Conservation (phyloP, 1,284 basidiomycete genomes). For the Leccinum variabile region DNA sequence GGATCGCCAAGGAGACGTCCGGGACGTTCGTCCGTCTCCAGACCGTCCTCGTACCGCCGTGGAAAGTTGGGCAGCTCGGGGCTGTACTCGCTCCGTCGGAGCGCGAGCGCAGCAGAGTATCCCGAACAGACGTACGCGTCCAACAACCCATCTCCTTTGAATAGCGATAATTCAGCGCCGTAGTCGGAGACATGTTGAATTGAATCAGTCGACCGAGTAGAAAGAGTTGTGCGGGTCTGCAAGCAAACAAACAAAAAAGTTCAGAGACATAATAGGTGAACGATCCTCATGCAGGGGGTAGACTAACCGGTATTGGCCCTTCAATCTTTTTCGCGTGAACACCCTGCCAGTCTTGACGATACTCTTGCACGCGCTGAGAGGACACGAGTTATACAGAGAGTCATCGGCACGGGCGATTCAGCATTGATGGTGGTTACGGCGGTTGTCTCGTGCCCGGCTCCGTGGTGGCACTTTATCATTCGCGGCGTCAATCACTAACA, state of each 20-base stretch:
- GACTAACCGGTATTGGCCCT: slow-evolving; percentile 69
- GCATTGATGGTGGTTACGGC: slow-evolving; percentile 53
- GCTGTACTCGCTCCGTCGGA: slow-evolving; percentile 60
- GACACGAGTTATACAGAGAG: slow-evolving; percentile 79
- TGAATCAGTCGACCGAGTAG: slow-evolving; percentile 65
- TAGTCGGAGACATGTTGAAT: slow-evolving; percentile 56
- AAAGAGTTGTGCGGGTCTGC: slow-evolving; percentile 66
- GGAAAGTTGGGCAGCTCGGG: slow-evolving; percentile 52
- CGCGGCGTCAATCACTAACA: slow-evolving; percentile 49
- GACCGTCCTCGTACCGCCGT: slow-evolving; percentile 75
- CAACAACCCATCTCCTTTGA: slow-evolving; percentile 56
- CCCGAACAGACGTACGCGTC: slow-evolving; percentile 81
- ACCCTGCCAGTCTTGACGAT: slow-evolving; percentile 70
- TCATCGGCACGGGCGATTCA: slow-evolving; percentile 55
- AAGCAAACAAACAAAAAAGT: not conserved
- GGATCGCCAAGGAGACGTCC: no score
- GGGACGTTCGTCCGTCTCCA: slow-evolving; percentile 67
- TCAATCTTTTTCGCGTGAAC: slow-evolving; percentile 64
- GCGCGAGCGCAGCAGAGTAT: slow-evolving; percentile 67
- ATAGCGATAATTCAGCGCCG: slow-evolving; percentile 50
- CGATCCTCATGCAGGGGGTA: not conserved
- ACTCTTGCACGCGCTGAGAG: slow-evolving; percentile 70
- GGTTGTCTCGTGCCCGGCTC: slow-evolving; percentile 42
- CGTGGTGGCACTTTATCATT: slow-evolving; percentile 37
- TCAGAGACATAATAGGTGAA: not conserved